A percentile compares a stretch with the other conserved stretches of the same genome.
Evolutionary conservation across 352 stramenopile genomes (phyloP).

Genomic region (Phytophthora capsici): DNA sequence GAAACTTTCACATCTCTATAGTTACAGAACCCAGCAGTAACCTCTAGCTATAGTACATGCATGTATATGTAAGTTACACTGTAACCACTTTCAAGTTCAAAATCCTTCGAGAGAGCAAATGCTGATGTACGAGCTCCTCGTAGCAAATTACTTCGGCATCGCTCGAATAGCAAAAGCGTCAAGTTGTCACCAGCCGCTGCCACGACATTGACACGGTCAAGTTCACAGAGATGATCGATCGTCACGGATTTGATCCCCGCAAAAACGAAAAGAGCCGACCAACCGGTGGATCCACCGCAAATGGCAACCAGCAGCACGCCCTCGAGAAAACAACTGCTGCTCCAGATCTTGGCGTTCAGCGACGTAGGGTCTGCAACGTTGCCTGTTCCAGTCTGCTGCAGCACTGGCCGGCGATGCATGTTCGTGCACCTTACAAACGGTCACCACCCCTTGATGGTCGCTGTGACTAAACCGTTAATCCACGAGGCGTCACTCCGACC

Average conservation of each 20-base stretch:
- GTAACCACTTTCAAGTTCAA: no score
- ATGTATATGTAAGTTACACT: no score
- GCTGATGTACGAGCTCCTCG: no score
- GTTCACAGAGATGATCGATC: neutral
- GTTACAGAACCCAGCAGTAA: no score
- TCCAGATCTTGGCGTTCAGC: neutral
- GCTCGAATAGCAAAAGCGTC: no score
- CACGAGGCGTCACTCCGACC: no score
- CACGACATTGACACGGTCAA: neutral
- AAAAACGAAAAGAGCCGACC: neutral
- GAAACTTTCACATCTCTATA: neutral
- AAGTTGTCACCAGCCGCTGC: neutral
- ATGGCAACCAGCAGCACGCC: neutral
- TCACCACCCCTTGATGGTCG: slow-evolving; percentile 10
- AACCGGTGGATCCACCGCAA: neutral
- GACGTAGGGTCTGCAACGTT: neutral
- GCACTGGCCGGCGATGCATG: neutral
- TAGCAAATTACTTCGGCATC: no score
- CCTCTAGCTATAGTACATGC: no score
- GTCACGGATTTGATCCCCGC: neutral
- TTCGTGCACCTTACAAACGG: slow-evolving; percentile 4
- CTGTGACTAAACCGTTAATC: slow-evolving; percentile 5
- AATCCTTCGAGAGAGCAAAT: no score
- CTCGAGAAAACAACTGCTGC: neutral
- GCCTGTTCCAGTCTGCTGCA: neutral